Percentiles rank a stretch among this genome's conserved stretches.
Conservation (phyloP, 495 filamentous ascomycete species). For the Tuber umbilicatum region DNA sequence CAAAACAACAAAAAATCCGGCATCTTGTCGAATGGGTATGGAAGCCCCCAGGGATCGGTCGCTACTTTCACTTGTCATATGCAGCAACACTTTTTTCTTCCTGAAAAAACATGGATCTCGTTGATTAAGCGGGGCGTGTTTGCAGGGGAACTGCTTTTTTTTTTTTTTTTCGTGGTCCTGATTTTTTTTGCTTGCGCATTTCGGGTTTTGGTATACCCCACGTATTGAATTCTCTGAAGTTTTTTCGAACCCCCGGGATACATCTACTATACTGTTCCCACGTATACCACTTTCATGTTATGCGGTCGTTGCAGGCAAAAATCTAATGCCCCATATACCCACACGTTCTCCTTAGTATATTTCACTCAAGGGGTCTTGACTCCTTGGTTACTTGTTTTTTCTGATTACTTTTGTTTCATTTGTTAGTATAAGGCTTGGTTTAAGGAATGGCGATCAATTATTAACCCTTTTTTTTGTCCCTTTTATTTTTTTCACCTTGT, state of each 20-base stretch:
- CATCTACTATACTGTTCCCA: not conserved
- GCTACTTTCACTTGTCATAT: not conserved
- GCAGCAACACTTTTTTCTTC: not conserved
- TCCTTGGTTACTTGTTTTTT: conserved; percentile 5
- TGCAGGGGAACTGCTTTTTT: not conserved
- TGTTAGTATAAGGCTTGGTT: conserved; percentile 40
- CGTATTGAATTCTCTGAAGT: not conserved
- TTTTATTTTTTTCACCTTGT: conserved; percentile 26
- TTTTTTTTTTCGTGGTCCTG: not conserved
- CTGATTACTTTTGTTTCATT: conserved; percentile 22
- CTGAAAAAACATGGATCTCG: not conserved
- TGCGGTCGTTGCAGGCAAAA: not conserved
- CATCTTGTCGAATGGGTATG: not conserved
- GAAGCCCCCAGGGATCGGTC: not conserved
- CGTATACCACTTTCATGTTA: not conserved
- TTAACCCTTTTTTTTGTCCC: conserved; percentile 28
- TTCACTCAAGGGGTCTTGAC: not conserved
- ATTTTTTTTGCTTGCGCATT: conserved; percentile 1
- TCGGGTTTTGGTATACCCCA: not conserved
- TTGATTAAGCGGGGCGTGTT: not conserved
- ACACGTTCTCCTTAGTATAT: not conserved
- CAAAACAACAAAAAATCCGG: not conserved
- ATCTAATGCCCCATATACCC: conserved; percentile 4
- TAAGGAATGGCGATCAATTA: conserved; percentile 40
- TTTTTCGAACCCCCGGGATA: not conserved